Evolutionary conservation across 2,329 filamentous ascomycete species (phyloP).

Genomic region (Cladophialophora bantiana): DNA sequence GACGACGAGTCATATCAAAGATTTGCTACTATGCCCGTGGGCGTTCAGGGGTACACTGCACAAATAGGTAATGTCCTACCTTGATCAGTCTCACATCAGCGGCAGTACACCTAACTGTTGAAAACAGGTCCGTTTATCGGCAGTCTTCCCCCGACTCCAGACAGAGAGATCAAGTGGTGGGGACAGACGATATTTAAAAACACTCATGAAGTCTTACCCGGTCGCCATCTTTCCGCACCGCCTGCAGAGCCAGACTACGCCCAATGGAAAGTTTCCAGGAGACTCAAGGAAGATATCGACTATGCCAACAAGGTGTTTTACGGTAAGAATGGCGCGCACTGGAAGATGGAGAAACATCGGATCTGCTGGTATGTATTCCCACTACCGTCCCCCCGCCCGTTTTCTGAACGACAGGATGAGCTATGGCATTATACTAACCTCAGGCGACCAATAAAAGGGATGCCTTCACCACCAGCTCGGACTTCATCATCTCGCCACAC

Average conservation of each 20-base stretch:
- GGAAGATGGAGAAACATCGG: constrained; percentile 68
- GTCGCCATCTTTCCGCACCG: constrained; percentile 63
- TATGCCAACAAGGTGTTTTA: constrained; percentile 66
- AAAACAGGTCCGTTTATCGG: constrained; percentile 63
- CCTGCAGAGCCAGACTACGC: constrained; percentile 64
- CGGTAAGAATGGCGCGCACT: constrained; percentile 61
- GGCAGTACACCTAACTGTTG: neutral
- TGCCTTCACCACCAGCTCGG: constrained; percentile 66
- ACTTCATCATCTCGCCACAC: constrained; percentile 58
- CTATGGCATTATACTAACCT: neutral
- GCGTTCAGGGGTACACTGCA: constrained; percentile 55
- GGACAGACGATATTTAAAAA: constrained; percentile 67
- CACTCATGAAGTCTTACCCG: constrained; percentile 60
- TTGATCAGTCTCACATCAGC: neutral
- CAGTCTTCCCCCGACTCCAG: constrained; percentile 61
- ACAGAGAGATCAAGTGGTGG: constrained; percentile 62
- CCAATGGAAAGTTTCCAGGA: constrained; percentile 67
- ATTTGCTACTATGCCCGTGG: constrained; percentile 53
- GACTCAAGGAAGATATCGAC: constrained; percentile 66
- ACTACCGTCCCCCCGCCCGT: neutral
- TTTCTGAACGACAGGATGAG: constrained; percentile 9
- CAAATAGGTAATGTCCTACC: constrained; percentile 38
- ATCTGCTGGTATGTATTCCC: constrained; percentile 67
- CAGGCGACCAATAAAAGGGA: constrained; percentile 60
- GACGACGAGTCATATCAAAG: constrained; percentile 47